phyloP scores from a whole-genome alignment of 1,284 basidiomycete genomes.

The Acaromyces ingoldii region DNA sequence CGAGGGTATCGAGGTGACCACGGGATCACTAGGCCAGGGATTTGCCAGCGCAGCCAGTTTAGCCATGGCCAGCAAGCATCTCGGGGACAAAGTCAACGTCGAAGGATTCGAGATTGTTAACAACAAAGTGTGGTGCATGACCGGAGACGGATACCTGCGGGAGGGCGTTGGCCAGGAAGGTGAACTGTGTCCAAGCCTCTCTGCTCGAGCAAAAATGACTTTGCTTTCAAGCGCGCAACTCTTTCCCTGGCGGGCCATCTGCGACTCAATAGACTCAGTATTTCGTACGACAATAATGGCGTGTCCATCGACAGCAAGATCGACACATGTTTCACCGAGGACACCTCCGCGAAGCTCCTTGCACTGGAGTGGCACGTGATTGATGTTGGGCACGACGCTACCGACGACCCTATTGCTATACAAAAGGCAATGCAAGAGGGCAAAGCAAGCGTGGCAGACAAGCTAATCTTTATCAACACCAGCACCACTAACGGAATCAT shows the following conservation, averaged over 20 bases:
- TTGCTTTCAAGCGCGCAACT: no score
- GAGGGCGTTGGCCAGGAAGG: conserved; percentile 52
- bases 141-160: conserved; percentile 53
- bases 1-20: conserved; percentile 91
- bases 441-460: conserved; percentile 35
- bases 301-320: conserved; percentile 52
- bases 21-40: conserved; percentile 89
- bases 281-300: conserved; percentile 52
- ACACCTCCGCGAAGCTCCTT: conserved; percentile 49
- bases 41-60: conserved; percentile 24
- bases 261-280: conserved; percentile 51
- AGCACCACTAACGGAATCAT: conserved; percentile 50
- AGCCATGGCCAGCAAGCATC: conserved; percentile 49
- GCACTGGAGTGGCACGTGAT: conserved; percentile 50
- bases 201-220: no score
- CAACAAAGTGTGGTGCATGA: conserved; percentile 51
- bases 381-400: conserved; percentile 40
- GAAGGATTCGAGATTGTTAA: conserved; percentile 41
- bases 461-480: conserved; percentile 50
- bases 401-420: conserved; percentile 40
- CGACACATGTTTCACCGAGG: conserved; percentile 51
- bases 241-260: conserved; percentile 52
- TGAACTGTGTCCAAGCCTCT: no score
- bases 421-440: conserved; percentile 43
- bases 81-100: conserved; percentile 48